Conservation (phyloP, 768 basidiomycete genomes). For the Calocera cornea region DNA sequence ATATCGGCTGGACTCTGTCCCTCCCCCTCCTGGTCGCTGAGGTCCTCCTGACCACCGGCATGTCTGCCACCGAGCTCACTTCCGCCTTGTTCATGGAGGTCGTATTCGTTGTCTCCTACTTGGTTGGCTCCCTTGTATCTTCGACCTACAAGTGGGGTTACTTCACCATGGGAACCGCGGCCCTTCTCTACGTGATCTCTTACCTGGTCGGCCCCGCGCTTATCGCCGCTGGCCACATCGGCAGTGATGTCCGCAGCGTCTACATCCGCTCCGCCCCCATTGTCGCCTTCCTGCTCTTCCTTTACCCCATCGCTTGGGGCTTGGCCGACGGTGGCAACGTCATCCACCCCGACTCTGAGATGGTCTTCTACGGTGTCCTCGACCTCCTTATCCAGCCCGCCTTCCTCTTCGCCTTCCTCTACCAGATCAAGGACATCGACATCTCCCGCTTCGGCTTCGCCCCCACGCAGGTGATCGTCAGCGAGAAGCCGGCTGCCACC, state of each 20-base stretch:
- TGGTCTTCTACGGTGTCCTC: constrained; percentile 42
- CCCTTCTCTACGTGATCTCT: constrained; percentile 38
- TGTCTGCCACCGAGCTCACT: constrained; percentile 38
- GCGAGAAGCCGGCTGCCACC: not conserved
- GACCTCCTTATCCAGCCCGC: constrained; percentile 2
- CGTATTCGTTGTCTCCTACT: constrained; percentile 29
- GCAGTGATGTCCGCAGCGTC: constrained; percentile 18
- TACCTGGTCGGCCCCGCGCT: constrained; percentile 20
- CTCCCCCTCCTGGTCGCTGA: constrained; percentile 39
- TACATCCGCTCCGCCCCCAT: constrained; percentile 29
- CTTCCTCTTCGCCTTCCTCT: constrained; percentile 20
- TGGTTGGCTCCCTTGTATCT: constrained; percentile 38
- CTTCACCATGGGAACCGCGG: constrained; percentile 35
- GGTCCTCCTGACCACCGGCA: constrained; percentile 34
- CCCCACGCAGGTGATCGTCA: not conserved
- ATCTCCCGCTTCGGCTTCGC: not conserved
- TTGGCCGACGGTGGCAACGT: constrained; percentile 39
- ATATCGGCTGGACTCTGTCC: constrained; percentile 45
- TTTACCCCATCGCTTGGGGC: constrained; percentile 48
- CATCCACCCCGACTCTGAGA: constrained; percentile 39
- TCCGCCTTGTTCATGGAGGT: constrained; percentile 35
- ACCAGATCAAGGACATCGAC: constrained; percentile 17
- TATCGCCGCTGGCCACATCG: constrained; percentile 21
- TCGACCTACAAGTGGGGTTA: constrained; percentile 44
- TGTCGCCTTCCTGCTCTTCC: constrained; percentile 39